Base-by-base conservation (phyloP, 306 rosid species). In the Castanopsis chinensis region DNA sequence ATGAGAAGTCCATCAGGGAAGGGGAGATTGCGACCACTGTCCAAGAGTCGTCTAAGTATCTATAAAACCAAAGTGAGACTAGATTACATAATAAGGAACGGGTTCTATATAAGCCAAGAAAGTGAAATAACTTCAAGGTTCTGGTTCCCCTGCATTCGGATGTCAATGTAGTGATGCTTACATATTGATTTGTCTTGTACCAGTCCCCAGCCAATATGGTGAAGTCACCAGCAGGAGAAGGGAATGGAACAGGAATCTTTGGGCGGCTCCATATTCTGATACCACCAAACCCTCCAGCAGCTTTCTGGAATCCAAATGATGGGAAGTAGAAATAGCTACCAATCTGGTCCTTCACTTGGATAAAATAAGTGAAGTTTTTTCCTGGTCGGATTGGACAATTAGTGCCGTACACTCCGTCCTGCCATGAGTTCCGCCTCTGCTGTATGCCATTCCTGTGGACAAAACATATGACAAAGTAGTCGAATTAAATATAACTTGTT, bases 211-310 rank as follows among this genome's bases (percentile, higher is more conserved):
- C 94, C 30, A 95, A 91, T 30, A 95, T 35, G 72, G 88, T 81
- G 80, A 88, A 85, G 85, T 95, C 99, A 0, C 96, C 91, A 1
- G 99, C 86, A 68, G 99, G 99, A 87, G 94, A 78, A 83, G 96
- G 93, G 78, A 92, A 95, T 79, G 99, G 99, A 73, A 92, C 96
- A 0, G 99, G 98, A 87, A 95, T 95, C 76, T 71, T 76, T 5
- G 98, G 99, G 21, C 99, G 97, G 82, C 99, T 95, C 93, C 91
- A 90, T 52, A 95, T 86, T 89, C 99, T 86, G 84, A 91, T 84
- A 73, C 88, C 81, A 25, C 96, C 96, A 67, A 89, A 91, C 0
- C 86, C 93, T 23, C 93, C 93, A 4, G 93, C 96, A 45, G 96
- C 96, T 86, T 91, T 91, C 65, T 91, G 96, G 79, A 89, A 87